Base-by-base conservation (phyloP, 129 eudicot species). In the Artemisia annua region DNA sequence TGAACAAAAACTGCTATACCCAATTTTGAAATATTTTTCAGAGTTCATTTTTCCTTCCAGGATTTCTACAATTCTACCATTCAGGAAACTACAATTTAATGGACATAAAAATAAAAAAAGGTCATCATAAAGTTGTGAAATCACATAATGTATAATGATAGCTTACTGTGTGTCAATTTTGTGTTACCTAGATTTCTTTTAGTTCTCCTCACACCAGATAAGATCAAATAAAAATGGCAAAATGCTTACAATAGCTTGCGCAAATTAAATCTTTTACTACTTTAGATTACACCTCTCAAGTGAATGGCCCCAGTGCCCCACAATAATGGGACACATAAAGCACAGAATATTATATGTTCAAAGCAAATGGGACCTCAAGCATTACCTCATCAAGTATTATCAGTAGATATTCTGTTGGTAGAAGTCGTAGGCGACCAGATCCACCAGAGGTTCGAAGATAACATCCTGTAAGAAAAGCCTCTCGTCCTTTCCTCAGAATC, bases 401-500 rank as follows among this genome's bases (percentile, higher is more conserved):
- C 57, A 94, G 84, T 78, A 90, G 67, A 85, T 90, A 90, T 66
- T 94, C 99, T 5, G 99, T 88, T 70, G 99, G 99, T 39, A 90
- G 52, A 75, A 94, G 97, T 53, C 99, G 84, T 59, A 89, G 62
- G 71, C 77, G 82, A 48, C 80, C 89, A 66, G 87, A 83, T 77
- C 86, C 88, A 53, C 84, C 86, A 18, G 80, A 59, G 64, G 92
- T 76, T 51, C 98, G 89, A 71, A 94, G 96, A 71, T 88, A 85
- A 73, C 98, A 94, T 70, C 98, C 98, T 43, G 98, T 94, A 57
- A 90, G 81, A 14, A 86, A 81, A 69, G 86, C 74, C 85, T 90
- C 93, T 51, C 96, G 77, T n/a, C 97, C 99, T 82, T 86, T 90
- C 74, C 82, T 90, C 68, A 94, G 70, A 75, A 90, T 86, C 77